Evolutionary conservation across 495 filamentous ascomycete species (phyloP).

Genomic region (Acidiella bohemica): DNA sequence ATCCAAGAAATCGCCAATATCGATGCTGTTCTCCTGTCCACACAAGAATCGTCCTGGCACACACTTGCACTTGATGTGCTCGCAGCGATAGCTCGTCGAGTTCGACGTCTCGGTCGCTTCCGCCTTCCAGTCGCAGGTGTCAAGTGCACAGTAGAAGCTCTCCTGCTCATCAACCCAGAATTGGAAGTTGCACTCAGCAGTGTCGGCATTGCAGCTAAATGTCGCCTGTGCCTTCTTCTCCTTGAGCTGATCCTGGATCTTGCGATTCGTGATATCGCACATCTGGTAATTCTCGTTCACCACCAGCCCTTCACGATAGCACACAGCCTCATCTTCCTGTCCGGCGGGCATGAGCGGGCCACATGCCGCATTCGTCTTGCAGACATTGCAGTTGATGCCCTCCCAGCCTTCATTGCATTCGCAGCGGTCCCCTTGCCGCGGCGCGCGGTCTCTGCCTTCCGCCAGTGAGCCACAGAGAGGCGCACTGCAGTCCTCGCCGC

Average conservation of each 20-base stretch:
- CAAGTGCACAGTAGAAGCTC: slow-evolving; percentile 88
- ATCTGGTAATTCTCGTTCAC: slow-evolving; percentile 93
- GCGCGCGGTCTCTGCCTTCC: slow-evolving; percentile 58
- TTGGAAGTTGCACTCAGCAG: slow-evolving; percentile 76
- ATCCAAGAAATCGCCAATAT: slow-evolving; percentile 77
- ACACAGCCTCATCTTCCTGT: slow-evolving; percentile 65
- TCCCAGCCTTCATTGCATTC: slow-evolving; percentile 88
- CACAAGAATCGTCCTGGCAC: slow-evolving; percentile 87
- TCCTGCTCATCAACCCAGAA: slow-evolving; percentile 92
- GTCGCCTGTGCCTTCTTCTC: slow-evolving; percentile 79
- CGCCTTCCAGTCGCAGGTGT: slow-evolving; percentile 60
- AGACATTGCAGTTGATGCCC: slow-evolving; percentile 99
- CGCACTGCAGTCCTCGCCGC: slow-evolving; percentile 77
- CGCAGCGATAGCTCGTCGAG: slow-evolving; percentile 68
- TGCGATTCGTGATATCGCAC: slow-evolving; percentile 90
- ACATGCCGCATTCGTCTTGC: slow-evolving; percentile 67
- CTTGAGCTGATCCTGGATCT: slow-evolving; percentile 78
- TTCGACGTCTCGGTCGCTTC: slow-evolving; percentile 59
- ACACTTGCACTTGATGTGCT: slow-evolving; percentile 73
- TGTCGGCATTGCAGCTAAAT: slow-evolving; percentile 71
- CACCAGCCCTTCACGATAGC: slow-evolving; percentile 79
- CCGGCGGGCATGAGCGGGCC: slow-evolving; percentile 67
- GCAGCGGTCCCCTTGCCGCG: slow-evolving; percentile 54
- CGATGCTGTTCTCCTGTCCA: slow-evolving; percentile 77
- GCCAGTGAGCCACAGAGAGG: slow-evolving; percentile 84